Percentiles rank a stretch among this genome's conserved stretches.
These are phyloP conservation scores for Phytophthora pisi DNA, from an alignment of 352 stramenopile species.

Conservation along the genomic window DNA sequence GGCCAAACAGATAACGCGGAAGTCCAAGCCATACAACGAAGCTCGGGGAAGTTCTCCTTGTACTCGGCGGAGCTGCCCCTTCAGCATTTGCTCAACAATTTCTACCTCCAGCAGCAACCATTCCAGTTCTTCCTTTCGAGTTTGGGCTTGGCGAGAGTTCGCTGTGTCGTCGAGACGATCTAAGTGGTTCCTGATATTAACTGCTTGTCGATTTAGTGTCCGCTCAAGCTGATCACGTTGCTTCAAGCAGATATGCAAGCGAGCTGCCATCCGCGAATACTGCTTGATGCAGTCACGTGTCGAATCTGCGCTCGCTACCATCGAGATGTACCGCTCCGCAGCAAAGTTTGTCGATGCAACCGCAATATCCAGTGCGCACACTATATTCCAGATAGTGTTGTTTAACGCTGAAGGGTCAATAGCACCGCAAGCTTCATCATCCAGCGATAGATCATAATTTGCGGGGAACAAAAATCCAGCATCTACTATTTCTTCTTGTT, in stretches of 20 bases:
- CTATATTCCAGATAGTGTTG: slow-evolving; percentile 57
- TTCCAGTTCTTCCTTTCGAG: slow-evolving; percentile 30
- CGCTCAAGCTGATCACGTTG: slow-evolving; percentile 48
- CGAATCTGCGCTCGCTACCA: slow-evolving; percentile 12
- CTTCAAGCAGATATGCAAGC: slow-evolving; percentile 53
- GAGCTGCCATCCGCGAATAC: slow-evolving; percentile 32
- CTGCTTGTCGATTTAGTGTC: slow-evolving; percentile 40
- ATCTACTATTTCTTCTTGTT: slow-evolving; percentile 47
- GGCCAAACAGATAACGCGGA: slow-evolving; percentile 52
- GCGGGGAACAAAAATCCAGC: slow-evolving; percentile 54
- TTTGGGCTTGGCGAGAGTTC: slow-evolving; percentile 1
- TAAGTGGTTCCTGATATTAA: slow-evolving; percentile 25
- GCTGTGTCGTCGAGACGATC: slow-evolving; percentile 14
- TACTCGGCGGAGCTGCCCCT: slow-evolving; percentile 35
- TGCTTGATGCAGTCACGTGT: slow-evolving; percentile 36
- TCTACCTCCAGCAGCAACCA: slow-evolving; percentile 38
- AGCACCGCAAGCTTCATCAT: slow-evolving; percentile 12
- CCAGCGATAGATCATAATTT: slow-evolving; percentile 17
- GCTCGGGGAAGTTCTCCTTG: slow-evolving; percentile 37
- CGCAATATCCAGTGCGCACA: slow-evolving; percentile 54
- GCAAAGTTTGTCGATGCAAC: slow-evolving; percentile 43
- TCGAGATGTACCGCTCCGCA: slow-evolving; percentile 29
- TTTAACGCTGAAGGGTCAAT: slow-evolving; percentile 26
- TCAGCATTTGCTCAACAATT: slow-evolving; percentile 44
- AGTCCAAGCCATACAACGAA: slow-evolving; percentile 59